Base-by-base conservation (phyloP, 75 land plant species). In the Selaginella moellendorffii region DNA sequence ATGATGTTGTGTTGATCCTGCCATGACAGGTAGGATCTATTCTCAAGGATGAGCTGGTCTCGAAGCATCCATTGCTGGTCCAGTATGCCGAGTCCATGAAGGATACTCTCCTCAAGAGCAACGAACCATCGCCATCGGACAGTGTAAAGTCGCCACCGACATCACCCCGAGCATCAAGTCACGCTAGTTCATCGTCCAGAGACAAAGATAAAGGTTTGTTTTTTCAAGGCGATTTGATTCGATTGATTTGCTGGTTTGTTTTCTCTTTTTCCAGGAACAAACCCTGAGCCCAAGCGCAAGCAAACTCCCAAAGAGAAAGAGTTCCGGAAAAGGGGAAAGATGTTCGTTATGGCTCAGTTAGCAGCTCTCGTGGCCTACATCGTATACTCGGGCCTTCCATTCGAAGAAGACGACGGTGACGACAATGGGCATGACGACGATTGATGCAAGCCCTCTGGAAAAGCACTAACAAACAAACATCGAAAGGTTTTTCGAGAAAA, bases 311-410 rank as follows among this genome's bases (percentile, higher is more conserved):
- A 86, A 68, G 96, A 89, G 53, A 81, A 79, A 29, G 69, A 71
- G 24, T 86, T 89, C 66, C 63, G 68, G 67, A 78, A 74, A 65
- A 77, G 90, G 30, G 96, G 77, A 54, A 89, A 83, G 69, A 81
- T 81, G 29, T 89, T 89, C 69, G 42, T 89, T 46, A 79, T 63
- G 2, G 67, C 90, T 0, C 96, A 89, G 54, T 46, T 74, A 5
- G 71, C 83, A 54, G 75, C 90, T 20, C 68, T 89, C 31, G 66
- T 86, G 10, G 68, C 81, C 58, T 89, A 86, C 66, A 73, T 86
- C 25, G 62, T 89, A 24, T 63, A 85, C 52, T 52, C 83, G 58
- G 79, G 81, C 5, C 65, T 24, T 52, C 81, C 62, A 21, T 52
- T 53, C 52, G 72, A 69, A 23, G 72, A 70, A 42, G 72, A 53